phyloP scores from a whole-genome alignment of 148 eudicot species.

The Rhododendron ferrugineum region DNA sequence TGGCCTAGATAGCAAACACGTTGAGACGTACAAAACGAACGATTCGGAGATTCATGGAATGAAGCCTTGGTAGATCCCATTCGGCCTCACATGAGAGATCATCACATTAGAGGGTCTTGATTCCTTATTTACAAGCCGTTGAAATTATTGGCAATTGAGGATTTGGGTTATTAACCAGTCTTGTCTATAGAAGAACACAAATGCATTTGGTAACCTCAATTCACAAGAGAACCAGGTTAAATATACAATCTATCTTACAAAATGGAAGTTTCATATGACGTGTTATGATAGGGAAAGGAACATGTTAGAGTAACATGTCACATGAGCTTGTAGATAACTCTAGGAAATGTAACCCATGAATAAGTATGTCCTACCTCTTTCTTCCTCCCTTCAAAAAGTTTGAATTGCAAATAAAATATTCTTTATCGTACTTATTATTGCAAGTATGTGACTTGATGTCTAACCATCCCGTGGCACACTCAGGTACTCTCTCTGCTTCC shows the following conservation, averaged over 20 bases:
- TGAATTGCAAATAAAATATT: not conserved
- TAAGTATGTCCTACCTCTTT: not conserved
- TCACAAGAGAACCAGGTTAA: not conserved
- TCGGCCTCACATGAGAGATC: not conserved
- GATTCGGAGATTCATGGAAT: too few species aligned
- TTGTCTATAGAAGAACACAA: not conserved
- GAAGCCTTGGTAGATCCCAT: not conserved
- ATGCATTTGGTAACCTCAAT: not conserved
- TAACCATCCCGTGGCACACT: not conserved
- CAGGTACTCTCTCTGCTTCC: slow-evolving; percentile 90
- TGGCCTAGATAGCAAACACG: too few species aligned
- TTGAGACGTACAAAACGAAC: too few species aligned
- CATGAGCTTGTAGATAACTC: not conserved
- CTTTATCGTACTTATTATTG: not conserved
- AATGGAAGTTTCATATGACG: not conserved
- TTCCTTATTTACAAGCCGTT: not conserved
- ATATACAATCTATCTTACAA: not conserved
- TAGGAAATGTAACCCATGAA: not conserved
- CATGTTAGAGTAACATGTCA: not conserved
- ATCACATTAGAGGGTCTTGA: not conserved
- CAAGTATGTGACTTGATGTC: not conserved
- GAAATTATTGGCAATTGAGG: not conserved
- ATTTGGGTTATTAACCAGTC: not conserved
- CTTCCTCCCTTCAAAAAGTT: not conserved
- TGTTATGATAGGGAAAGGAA: not conserved